These are phyloP conservation scores for Agapanthus africanus DNA, from an alignment of 106 monocot genomes.

Conservation along the genomic window DNA sequence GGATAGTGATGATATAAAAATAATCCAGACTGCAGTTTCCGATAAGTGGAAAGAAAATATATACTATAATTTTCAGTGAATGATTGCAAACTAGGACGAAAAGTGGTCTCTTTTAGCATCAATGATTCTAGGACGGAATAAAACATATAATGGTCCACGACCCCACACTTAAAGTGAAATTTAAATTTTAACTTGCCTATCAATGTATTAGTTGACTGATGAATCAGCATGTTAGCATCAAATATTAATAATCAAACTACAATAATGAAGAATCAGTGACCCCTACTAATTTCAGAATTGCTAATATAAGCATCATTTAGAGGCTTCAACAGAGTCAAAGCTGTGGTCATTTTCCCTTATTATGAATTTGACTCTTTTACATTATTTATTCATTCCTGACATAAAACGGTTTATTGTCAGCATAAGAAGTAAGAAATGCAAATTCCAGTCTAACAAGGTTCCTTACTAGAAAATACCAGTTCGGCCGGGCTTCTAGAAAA, in stretches of 20 bases:
- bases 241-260: background rate
- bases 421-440: background rate
- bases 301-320: background rate
- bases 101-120: background rate
- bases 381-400: background rate
- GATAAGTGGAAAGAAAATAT: slow-evolving; percentile 1
- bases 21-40: too few species aligned
- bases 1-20: too few species aligned
- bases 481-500: background rate
- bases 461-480: background rate
- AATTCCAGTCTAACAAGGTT: background rate
- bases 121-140: background rate
- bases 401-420: background rate
- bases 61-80: background rate
- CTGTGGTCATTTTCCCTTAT: background rate
- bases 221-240: background rate
- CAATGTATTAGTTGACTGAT: background rate
- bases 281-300: background rate
- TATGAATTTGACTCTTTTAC: background rate
- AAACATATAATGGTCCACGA: background rate
- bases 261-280: background rate
- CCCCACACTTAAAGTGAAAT: background rate
- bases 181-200: background rate
- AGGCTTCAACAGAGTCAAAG: background rate
- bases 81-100: background rate